Evolutionary conservation across 179 eudicot genomes (phyloP), one percentile per base, ranked within the genome.

Genomic region (Camellia oleifera): DNA sequence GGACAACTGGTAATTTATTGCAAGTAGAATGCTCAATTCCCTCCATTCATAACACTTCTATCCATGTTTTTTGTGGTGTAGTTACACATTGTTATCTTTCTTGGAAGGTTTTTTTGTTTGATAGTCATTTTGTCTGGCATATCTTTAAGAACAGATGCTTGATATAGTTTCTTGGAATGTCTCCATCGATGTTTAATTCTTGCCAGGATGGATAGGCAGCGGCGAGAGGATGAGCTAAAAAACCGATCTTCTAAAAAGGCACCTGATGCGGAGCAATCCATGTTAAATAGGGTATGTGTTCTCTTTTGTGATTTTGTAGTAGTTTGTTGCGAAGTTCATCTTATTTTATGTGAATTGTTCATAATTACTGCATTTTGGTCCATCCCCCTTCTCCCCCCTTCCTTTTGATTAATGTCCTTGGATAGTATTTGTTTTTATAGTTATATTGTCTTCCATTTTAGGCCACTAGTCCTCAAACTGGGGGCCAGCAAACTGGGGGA

Each of bases 391-490:
- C 42, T n/a, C 15, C 11, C 74, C 23, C 66, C 50, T 61, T 72
- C 71, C 44, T 5, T 18, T 2, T 53, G 56, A 52, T 8, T 12
- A 18, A 18, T 67, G 0, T 62, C 58, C 18, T 23, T 60, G 48
- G 45, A 18, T 56, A 60, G 52, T 1, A 46, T 44, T 17, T 77
- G n/a, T 66, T 68, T 40, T n/a, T 63, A 26, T 74, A 78, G 75
- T 20, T 84, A 44, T 68, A 57, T 7, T 56, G 61, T 66, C 17
- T 79, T 72, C 63, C 73, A 74, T 82, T 81, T 32, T 78, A 97
- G 99, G 98, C 99, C 77, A 84, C 97, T 78, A 97, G 99, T 85
- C 99, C 99, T 78, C 99, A 91, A 81, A 92, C 94, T 69, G 94
- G 95, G 68, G 89, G 87, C 85, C 95, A 87, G 75, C 98, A 89